Evolutionary conservation across 2,329 filamentous ascomycete species (phyloP), one percentile per base, ranked within the genome.

Genomic region (Colletotrichum godetiae): DNA sequence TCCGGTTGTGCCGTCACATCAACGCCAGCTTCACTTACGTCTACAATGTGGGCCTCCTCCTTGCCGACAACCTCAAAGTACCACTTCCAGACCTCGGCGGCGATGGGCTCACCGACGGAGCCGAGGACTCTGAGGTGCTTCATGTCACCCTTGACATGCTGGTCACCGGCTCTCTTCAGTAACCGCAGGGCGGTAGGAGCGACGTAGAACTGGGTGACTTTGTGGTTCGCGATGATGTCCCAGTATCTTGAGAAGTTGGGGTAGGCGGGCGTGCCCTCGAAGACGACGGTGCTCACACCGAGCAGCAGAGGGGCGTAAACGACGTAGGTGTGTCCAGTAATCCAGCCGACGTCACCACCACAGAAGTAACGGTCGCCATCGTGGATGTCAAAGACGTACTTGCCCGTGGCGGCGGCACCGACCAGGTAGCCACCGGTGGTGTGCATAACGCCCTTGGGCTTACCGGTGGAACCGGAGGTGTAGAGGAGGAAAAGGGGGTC

Each of bases 51-150:
- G 61, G 94, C 93, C 83, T 97, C 92, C 84, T 96, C 93, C 88
- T 95, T 97, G 80, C 97, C 97, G 66, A 99, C 95, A 77, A 93
- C 90, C 84, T 98, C 95, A 82, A 95, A 96, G 86, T 98, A 99
- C 97, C 97, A 99, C 86, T 98, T 98, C 97, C 97, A 99, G 73
- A 99, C 94, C 84, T 99, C 97, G 27, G 96, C 94, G 22, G 97
- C 96, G 79, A 99, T 99, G 52, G 97, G 97, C 87, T 99, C 97
- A 77, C 97, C 97, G 72, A 99, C 97, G 22, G 96, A 98, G 73
- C 96, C 97, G 24, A 99, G 88, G 6, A 98, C 93, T 81, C 97
- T 91, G 75, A 99, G 89, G 79, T 94, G 91, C 85, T 94, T 93
- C 94, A 99, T 97, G 81, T 95, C 87, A 80, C 93, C 91, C 86